Conservation (phyloP, 805 yeast genomes). For the Cyberlindnera veronae region DNA sequence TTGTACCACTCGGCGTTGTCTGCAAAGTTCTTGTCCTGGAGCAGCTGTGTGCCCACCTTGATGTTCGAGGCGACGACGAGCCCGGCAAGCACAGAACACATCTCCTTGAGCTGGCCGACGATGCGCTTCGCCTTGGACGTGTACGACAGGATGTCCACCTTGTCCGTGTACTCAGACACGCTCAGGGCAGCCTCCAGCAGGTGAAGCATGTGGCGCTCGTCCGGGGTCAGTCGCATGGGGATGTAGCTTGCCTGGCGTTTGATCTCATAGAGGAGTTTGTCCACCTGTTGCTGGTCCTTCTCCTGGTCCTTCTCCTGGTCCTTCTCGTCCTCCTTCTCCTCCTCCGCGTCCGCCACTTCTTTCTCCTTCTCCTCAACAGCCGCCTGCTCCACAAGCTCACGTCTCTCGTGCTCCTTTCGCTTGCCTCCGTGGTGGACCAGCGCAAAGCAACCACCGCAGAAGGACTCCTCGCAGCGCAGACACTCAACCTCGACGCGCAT, state of each 20-base stretch:
- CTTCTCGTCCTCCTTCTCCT: constrained; percentile 23
- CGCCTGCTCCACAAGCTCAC: constrained; percentile 28
- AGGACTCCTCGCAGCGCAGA: constrained; percentile 58
- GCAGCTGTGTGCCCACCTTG: constrained; percentile 61
- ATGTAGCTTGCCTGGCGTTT: constrained; percentile 49
- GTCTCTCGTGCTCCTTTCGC: constrained; percentile 45
- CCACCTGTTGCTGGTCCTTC: neutral
- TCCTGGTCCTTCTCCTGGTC: constrained; percentile 15
- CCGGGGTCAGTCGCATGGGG: constrained; percentile 64
- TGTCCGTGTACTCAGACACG: constrained; percentile 78
- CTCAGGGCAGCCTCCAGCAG: constrained; percentile 72
- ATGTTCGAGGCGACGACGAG: constrained; percentile 73
- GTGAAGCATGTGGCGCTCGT: constrained; percentile 65
- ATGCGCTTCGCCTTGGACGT: constrained; percentile 68
- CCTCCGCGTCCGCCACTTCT: constrained; percentile 15
- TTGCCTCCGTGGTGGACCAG: constrained; percentile 69
- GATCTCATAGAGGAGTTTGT: constrained; percentile 26
- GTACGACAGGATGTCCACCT: constrained; percentile 66
- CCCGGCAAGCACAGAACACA: constrained; percentile 77
- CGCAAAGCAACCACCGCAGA: constrained; percentile 66
- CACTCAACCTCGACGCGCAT: constrained; percentile 68
- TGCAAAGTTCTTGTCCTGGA: constrained; percentile 62
- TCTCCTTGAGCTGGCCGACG: constrained; percentile 66
- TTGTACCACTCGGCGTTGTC: constrained; percentile 75
- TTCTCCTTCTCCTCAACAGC: constrained; percentile 20